Evolutionary conservation across 169 alveolate species (phyloP).

Genomic region (Miamiensis avidus): DNA sequence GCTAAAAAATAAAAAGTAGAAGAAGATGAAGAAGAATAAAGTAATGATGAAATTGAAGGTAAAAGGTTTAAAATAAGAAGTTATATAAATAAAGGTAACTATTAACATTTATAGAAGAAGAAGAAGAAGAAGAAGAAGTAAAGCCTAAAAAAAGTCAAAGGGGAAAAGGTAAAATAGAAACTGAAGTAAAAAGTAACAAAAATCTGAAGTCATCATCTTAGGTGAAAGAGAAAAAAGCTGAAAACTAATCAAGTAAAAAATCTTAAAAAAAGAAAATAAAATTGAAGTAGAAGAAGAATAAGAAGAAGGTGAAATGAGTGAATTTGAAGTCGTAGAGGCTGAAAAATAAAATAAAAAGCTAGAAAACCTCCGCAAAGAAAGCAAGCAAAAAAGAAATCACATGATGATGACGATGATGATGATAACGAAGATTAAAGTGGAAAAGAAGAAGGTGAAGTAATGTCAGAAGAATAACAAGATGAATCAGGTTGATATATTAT

Average conservation of each 20-base stretch:
- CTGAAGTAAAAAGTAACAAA: background rate
- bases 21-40: background rate
- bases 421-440: too few relatives aligned
- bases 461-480: too few relatives aligned
- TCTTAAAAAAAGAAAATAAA: background rate
- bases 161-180: background rate
- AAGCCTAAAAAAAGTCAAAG: too few relatives aligned
- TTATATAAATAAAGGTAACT: background rate
- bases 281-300: background rate
- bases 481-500: too few relatives aligned
- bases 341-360: background rate
- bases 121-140: background rate
- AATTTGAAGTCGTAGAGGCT: background rate
- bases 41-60: background rate
- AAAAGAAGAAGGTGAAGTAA: too few relatives aligned
- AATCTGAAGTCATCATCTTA: background rate
- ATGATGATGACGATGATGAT: too few relatives aligned
- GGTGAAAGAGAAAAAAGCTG: background rate
- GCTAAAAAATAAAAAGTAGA: background rate
- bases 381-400: too few relatives aligned
- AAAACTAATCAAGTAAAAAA: too few relatives aligned
- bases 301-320: background rate
- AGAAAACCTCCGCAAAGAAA: too few relatives aligned
- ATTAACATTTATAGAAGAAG: background rate
- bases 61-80: too few relatives aligned